Percentiles rank a stretch among this genome's conserved stretches.
phyloP scores from a whole-genome alignment of 129 eudicot genomes.

The Chrysanthemum makinoi region DNA sequence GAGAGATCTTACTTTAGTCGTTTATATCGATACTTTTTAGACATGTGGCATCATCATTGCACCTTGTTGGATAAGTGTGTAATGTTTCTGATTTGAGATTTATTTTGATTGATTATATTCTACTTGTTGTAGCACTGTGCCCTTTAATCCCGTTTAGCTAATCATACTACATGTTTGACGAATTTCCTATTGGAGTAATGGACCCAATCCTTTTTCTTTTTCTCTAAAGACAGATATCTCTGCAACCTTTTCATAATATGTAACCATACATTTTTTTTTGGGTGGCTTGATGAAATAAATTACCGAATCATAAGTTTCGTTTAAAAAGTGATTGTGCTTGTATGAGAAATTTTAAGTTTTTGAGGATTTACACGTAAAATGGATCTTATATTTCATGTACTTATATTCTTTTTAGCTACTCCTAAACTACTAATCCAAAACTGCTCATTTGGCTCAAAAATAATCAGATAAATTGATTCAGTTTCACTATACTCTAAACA shows the following conservation, averaged over 20 bases:
- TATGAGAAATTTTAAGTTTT: too few relatives aligned
- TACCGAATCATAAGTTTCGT: too few relatives aligned
- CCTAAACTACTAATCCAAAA: too few relatives aligned
- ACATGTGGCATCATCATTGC: slow-evolving; percentile 36
- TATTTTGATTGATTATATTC: slow-evolving; percentile 35
- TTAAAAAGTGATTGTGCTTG: too few relatives aligned
- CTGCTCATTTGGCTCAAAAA: too few relatives aligned
- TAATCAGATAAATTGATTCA: too few relatives aligned
- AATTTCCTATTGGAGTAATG: slow-evolving; percentile 19
- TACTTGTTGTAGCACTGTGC: slow-evolving; percentile 27
- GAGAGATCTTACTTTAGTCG: slow-evolving; percentile 26
- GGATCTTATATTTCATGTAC: too few relatives aligned
- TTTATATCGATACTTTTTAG: slow-evolving; percentile 13
- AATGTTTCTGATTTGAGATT: slow-evolving; percentile 27
- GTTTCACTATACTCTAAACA: too few relatives aligned
- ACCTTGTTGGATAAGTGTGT: slow-evolving; percentile 25
- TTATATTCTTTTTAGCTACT: too few relatives aligned
- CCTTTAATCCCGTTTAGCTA: slow-evolving; percentile 35
- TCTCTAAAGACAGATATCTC: slow-evolving; percentile 10
- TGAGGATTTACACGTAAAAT: too few relatives aligned
- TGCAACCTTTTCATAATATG: slow-evolving; percentile 16
- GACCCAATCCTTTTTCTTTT: slow-evolving; percentile 19
- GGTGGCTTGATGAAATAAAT: background rate
- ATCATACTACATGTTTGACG: slow-evolving; percentile 36
- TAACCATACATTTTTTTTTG: background rate